Base-by-base conservation (phyloP, 371 early-diverging fungal species). In the Actinomucor elegans region DNA sequence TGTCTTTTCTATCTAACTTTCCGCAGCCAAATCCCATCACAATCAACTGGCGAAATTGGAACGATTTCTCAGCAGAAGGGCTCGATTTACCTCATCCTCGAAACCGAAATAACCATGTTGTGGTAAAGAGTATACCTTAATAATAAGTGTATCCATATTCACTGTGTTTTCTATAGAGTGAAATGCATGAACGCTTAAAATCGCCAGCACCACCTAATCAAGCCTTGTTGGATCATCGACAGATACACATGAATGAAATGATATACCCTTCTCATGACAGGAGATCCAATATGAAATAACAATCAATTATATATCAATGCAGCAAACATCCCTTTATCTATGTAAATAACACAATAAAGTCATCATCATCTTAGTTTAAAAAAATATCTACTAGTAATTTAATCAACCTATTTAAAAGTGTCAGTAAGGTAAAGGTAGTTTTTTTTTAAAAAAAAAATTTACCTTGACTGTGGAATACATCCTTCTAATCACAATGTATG, bases 381-480 rank as follows among this genome's bases (percentile, higher is more conserved):
- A n/a, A n/a, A n/a, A n/a, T n/a, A n/a, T n/a, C n/a, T n/a, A n/a
- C n/a, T n/a, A n/a, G n/a, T n/a, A n/a, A n/a, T n/a, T n/a, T n/a
- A n/a, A n/a, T n/a, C n/a, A n/a, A n/a, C n/a, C n/a, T n/a, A n/a
- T n/a, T n/a, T n/a, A n/a, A n/a, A n/a, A n/a, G n/a, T n/a, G n/a
- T n/a, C n/a, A n/a, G n/a, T n/a, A n/a, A n/a, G n/a, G n/a, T n/a
- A n/a, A n/a, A n/a, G n/a, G n/a, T n/a, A n/a, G n/a, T n/a, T n/a
- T n/a, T n/a, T n/a, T n/a, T n/a, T n/a, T n/a, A n/a, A n/a, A n/a
- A n/a, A n/a, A 23, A 24, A 18, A 35, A 21, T 40, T 37, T 46
- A 71, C 73, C 64, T 77, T 77, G 21, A 69, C 59, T 12, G 69
- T 58, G n/a, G 73, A 61, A 53, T 77, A 77, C 31, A 77, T 67